A percentile compares a stretch with the other conserved stretches of the same genome.
Evolutionary conservation across 1,139 yeast genomes (phyloP).

Genomic region (Magnusiomyces suaveolens): DNA sequence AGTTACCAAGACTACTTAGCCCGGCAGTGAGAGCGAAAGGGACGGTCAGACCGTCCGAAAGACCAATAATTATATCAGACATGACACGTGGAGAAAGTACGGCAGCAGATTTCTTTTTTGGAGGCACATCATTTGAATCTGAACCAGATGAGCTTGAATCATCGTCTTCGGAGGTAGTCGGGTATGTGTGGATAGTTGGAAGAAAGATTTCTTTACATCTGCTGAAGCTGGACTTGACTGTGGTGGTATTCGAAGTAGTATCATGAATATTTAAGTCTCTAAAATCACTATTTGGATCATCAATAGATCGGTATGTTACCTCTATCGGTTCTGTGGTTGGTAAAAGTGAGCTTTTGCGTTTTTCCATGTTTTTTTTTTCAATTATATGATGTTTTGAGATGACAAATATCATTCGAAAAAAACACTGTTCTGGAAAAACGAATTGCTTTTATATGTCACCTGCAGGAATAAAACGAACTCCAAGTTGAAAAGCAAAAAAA

Average conservation of each 20-base stretch:
- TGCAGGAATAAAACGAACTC: too few species aligned
- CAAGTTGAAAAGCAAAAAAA: too few species aligned
- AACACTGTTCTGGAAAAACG: not conserved
- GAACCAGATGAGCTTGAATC: slow-evolving; percentile 3
- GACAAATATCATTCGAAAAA: slow-evolving; percentile 26
- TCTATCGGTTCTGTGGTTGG: not conserved
- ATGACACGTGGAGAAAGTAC: slow-evolving; percentile 47
- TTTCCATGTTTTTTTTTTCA: slow-evolving; percentile 17
- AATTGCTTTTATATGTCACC: too few species aligned
- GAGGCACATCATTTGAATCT: too few species aligned
- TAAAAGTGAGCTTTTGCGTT: not conserved
- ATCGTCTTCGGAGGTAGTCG: slow-evolving; percentile 14
- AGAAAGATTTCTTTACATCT: slow-evolving; percentile 22
- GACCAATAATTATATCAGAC: slow-evolving; percentile 69
- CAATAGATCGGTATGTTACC: not conserved
- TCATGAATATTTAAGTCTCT: not conserved
- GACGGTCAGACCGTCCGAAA: slow-evolving; percentile 76
- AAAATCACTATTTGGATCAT: not conserved
- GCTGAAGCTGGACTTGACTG: slow-evolving; percentile 6
- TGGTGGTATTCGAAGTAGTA: not conserved
- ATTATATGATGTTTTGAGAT: slow-evolving; percentile 27
- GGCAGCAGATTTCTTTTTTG: slow-evolving; percentile 9
- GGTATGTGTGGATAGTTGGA: slow-evolving; percentile 24
- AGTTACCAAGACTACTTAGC: slow-evolving; percentile 60
- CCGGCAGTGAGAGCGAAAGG: slow-evolving; percentile 84